Base-by-base conservation (phyloP, 2,329 filamentous ascomycete genomes). In the Botrytis tulipae region DNA sequence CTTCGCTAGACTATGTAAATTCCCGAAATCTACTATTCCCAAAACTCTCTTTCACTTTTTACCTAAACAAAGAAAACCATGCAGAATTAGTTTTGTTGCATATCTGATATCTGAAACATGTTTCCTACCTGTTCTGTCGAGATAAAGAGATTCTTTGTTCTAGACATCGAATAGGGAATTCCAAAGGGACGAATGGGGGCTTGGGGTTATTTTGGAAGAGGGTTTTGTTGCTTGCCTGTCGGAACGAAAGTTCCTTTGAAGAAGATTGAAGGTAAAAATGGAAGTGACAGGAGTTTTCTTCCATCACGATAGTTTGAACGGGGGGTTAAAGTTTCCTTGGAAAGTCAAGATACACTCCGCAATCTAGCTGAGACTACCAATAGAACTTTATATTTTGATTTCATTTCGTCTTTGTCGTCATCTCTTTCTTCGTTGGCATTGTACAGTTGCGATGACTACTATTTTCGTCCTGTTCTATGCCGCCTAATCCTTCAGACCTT, bases 61-160 rank as follows among this genome's bases (percentile, higher is more conserved):
- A 25, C 18, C 5, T 10, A 59, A 51, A 66, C 59, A 71, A 71
- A 66, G 59, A 51, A 71, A 54, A 54, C 7, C 10, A 20, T 12
- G 22, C 25, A 20, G 65, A 29, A 10, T 25, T 1, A 16, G 18
- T 20, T 71, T 48, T 71, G 59, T 71, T 71, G 69, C 69, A 71
- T 16, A 65, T 71, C 69, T 71, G 5, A 71, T 10, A 65, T 71
- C 59, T 66, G 69, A 71, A 66, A 71, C 69, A 71, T 71, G 69
- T 69, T 69, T 59, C 20, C 25, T 2, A 8, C 16, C 37, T 69
- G 51, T 44, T 42, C n/a, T 42, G 35, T 69, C 6, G 32, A 32
- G 48, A 42, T 14, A 69, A 59, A 69, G 48, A 44, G 35, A 54
- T 22, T 57, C 66, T 42, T 68, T 68, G 48, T 42, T 63, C n/a